These are phyloP conservation scores for Penicillium paradoxum DNA, from an alignment of 495 filamentous ascomycete genomes.

Conservation along the genomic window DNA sequence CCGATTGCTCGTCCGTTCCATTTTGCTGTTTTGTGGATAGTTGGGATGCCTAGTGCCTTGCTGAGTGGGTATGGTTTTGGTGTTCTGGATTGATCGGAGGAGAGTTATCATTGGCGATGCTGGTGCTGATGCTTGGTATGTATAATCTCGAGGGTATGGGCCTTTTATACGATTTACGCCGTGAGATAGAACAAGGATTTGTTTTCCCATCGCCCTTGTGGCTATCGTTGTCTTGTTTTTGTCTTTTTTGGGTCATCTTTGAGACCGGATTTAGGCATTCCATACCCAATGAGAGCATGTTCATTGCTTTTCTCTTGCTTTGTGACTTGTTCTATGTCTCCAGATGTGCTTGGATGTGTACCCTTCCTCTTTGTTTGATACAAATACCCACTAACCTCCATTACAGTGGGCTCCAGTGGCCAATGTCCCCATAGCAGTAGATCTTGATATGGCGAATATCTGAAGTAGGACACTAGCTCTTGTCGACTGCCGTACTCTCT, in stretches of 20 bases:
- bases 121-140: too few species aligned
- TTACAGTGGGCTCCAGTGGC: too few species aligned
- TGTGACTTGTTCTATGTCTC: neutral
- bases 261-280: neutral
- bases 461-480: too few species aligned
- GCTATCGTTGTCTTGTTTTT: neutral
- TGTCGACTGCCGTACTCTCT: neutral
- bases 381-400: too few species aligned
- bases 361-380: too few species aligned
- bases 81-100: neutral
- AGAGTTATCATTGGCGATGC: neutral
- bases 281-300: neutral
- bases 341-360: too few species aligned
- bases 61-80: too few species aligned
- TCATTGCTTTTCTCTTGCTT: neutral
- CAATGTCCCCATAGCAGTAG: too few species aligned
- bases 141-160: neutral
- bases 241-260: neutral
- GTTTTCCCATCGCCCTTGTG: neutral
- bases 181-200: neutral
- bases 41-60: too few species aligned
- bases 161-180: neutral
- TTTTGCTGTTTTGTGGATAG: neutral
- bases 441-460: too few species aligned
- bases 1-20: neutral